Evolutionary conservation across 805 yeast species (phyloP), one percentile per base, ranked within the genome.

Genomic region (Yamadazyma takamatsuzukensis): DNA sequence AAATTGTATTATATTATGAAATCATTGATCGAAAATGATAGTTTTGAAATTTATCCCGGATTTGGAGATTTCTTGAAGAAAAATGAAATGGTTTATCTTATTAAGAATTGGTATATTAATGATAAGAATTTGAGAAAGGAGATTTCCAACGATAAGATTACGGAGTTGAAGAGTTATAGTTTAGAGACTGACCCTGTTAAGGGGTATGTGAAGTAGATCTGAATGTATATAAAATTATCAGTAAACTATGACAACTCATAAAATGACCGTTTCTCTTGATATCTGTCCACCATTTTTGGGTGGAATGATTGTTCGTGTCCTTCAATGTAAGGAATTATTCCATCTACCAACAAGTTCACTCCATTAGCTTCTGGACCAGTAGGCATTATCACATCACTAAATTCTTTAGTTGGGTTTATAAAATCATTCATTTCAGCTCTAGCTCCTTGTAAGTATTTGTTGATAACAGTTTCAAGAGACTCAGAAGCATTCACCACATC

Each of bases 361-460:
- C 83, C 85, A 21, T 69, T 61, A 2, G 58, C 40, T 36, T 80
- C 86, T 5, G 80, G 74, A 2, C 88, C 90, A 21, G 78, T 62
- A 2, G 90, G 88, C 48, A 84, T 62, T 17, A 85, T 72, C 5
- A 83, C 78, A 54, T 84, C 95, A 1, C 94, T 86, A 38, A 61
- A 68, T 38, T 77, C 79, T 36, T 79, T 81, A 1, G 93, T 83
- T n/a, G 76, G 78, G 19, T 67, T 64, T 7, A 85, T 76, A 52
- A 69, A 80, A 40, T 76, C 72, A 43, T 64, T 72, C 78, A 79
- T 80, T 47, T 84, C 93, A 7, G 76, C 70, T 36, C 86, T 66
- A 2, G 84, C 74, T 4, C 61, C 56, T 27, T 64, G 68, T 25
- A 84, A 53, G 53, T 84, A 85, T 21, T 55, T 34, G 34, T 56